Evolutionary conservation across 164 flowering plant genomes (phyloP), one percentile per base, ranked within the genome.

Genomic region (Buxus sempervirens): DNA sequence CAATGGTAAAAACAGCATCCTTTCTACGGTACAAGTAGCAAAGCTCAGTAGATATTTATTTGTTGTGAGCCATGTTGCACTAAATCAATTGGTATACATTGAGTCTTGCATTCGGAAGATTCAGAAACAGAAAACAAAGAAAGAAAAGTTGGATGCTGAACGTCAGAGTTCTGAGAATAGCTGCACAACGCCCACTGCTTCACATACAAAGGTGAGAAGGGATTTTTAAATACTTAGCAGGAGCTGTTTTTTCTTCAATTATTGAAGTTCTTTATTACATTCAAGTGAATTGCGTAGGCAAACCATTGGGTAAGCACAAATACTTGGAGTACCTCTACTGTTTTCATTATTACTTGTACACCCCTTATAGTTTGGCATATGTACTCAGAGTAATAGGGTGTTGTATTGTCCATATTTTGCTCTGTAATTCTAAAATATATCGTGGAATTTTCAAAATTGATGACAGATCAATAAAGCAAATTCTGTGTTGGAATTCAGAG

Each of bases 31-130:
- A 73, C 85, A 88, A 74, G 91, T 82, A 9, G 60, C 82, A 49
- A 92, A 86, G 69, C 90, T 96, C 15, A 82, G 96, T 72, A 87
- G 93, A 83, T 92, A 59, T 71, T 72, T 96, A 54, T 96, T 88
- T 79, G 81, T 90, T 26, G 74, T 80, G 19, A 87, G 99, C 82
- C 96, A 89, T 72, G 82, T 90, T 51, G 97, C 96, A 74, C 81
- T 90, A 84, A 86, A 86, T 76, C 99, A 96, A 42, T 75, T 96
- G 75, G 85, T 90, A 22, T 96, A 96, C 74, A 90, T 89, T 63
- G 98, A 96, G 76, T 82, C 87, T 45, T 92, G 93, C 72, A 81
- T 87, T 54, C 71, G 82, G 41, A 90, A 90, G 78, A 80, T 96
- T 63, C 95, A 79, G 75, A 96, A 89, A 80, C 97, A 88, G 75